A percentile compares a stretch with the other conserved stretches of the same genome.
phyloP scores from a whole-genome alignment of 495 filamentous ascomycete genomes.

The Aspergillus incahuasiensis region DNA sequence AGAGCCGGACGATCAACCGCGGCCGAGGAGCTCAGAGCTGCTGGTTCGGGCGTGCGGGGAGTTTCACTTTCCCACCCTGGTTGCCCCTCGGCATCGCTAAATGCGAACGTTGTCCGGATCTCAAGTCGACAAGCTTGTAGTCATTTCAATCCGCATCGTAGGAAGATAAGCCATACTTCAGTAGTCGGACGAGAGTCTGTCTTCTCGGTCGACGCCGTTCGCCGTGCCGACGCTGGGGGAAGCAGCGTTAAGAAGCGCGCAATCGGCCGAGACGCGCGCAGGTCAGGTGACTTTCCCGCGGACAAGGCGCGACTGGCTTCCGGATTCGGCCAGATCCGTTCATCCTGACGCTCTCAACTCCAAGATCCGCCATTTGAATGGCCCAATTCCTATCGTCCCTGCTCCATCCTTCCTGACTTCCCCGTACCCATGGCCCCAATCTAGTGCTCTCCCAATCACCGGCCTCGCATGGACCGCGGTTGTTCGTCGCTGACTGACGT shows the following conservation, averaged over 20 bases:
- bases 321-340: constrained; percentile 13
- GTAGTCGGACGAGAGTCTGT: constrained; percentile 7
- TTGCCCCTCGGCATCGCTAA: constrained; percentile 12
- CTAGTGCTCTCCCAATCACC: neutral
- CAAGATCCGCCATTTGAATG: neutral
- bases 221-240: neutral
- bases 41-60: constrained; percentile 20
- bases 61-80: constrained; percentile 6
- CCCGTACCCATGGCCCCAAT: constrained; percentile 2
- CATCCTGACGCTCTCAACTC: constrained; percentile 9
- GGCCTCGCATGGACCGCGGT: constrained; percentile 30
- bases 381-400: constrained; percentile 8
- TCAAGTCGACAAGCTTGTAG: no score
- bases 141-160: no score
- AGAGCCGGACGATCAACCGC: constrained; percentile 8
- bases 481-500: constrained; percentile 28
- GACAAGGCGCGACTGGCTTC: constrained; percentile 23
- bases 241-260: neutral
- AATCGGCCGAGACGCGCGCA: constrained; percentile 31
- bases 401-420: constrained; percentile 7
- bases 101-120: no score
- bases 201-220: constrained; percentile 8
- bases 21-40: constrained; percentile 10
- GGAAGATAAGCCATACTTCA: neutral
- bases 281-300: constrained; percentile 26